Percentiles rank a stretch among this genome's conserved stretches.
Conservation (phyloP, 345 rosid genomes). For the Angophora floribunda region DNA sequence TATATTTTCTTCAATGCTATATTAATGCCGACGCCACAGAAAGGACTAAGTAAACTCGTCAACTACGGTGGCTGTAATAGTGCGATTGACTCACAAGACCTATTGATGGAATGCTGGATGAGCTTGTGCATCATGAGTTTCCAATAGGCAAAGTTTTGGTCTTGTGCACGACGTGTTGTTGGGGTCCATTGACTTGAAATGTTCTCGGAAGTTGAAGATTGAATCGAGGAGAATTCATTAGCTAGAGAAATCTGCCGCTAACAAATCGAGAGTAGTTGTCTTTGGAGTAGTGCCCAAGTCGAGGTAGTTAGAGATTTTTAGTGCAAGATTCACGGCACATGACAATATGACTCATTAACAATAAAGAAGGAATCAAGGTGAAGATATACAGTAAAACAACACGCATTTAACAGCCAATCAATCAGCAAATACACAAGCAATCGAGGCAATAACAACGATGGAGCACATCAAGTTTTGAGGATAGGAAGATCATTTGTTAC, state of each 20-base stretch:
- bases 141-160: not conserved
- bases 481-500: not conserved
- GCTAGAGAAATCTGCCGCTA: not conserved
- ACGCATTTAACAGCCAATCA: not conserved
- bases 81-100: not conserved
- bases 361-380: not conserved
- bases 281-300: not conserved
- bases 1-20: not conserved
- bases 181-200: not conserved
- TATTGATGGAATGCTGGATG: not conserved
- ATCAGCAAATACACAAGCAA: not conserved
- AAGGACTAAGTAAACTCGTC: not conserved
- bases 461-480: not conserved
- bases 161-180: not conserved
- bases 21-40: not conserved
- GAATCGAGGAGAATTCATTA: not conserved
- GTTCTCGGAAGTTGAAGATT: not conserved
- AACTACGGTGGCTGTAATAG: fast-evolving
- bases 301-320: not conserved
- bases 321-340: fast-evolving
- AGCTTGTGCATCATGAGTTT: not conserved
- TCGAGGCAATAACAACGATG: not conserved
- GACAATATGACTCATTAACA: not conserved
- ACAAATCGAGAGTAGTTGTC: not conserved
- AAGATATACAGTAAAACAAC: not conserved